Evolutionary conservation across 768 basidiomycete genomes (phyloP), one percentile per base, ranked within the genome.

Genomic region (Mycena indigotica): DNA sequence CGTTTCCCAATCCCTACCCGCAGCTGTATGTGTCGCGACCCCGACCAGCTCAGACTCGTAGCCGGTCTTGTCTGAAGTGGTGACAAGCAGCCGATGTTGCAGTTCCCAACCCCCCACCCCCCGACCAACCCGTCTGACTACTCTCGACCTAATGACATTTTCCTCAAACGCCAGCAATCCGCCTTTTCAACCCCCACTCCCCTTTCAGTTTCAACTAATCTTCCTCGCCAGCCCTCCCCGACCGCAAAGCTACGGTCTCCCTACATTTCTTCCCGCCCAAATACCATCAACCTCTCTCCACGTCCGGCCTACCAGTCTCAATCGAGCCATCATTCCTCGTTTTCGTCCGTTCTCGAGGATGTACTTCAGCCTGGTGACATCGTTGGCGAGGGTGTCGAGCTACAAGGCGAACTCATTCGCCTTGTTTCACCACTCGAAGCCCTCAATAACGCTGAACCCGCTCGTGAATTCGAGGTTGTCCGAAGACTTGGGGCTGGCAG

Each of bases 401-500:
- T 94, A 23, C 88, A 87, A 63, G 89, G 84, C 45, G 84, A 93
- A 71, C 66, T 67, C 30, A 82, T 93, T 45, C 77, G 80, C 55
- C 80, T 85, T 52, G 84, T 89, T 49, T 79, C 81, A 23, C 73
- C 50, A 66, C n/a, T n/a, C n/a, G n/a, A n/a, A n/a, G n/a, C n/a
- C n/a, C 70, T 26, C 65, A 62, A 78, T 57, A 70, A 77, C 57
- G 67, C 68, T 58, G 77, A 78, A 55, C 84, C 84, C 19, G 86
- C 86, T 16, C 76, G 72, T 21, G 85, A 87, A 63, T 93, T 95
- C 59, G 83, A 93, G 76, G 93, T 98, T 70, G 83, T 95, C 64
- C 79, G 90, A 55, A 85, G 84, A 61, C 84, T 96, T 52, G 95
- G 95, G 49, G 86, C 90, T 0, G 95, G 95, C 65, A 90, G 88